phyloP scores from a whole-genome alignment of 2,329 filamentous ascomycete genomes.

The Aureobasidium subglaciale region DNA sequence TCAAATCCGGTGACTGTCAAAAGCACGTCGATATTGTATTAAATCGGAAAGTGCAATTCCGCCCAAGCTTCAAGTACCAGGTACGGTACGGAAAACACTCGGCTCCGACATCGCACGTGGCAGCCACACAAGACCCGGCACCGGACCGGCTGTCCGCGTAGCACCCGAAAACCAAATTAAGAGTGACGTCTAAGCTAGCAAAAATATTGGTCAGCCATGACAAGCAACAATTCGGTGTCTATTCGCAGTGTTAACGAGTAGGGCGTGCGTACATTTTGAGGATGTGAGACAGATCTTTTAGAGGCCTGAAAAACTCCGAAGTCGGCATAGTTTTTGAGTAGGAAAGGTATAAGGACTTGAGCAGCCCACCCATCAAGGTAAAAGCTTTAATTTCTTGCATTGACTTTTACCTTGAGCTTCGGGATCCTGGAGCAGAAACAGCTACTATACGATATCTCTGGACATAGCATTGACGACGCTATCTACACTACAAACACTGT shows the following conservation, averaged over 20 bases:
- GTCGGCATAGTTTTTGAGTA: background rate
- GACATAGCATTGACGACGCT: no score
- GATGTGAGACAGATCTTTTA: background rate
- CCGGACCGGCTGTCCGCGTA: background rate
- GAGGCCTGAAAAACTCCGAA: background rate
- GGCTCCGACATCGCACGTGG: slow-evolving; percentile 7
- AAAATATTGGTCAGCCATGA: background rate
- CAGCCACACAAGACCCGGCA: background rate
- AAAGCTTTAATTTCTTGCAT: background rate
- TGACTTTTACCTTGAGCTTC: background rate
- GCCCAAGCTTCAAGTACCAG: no score
- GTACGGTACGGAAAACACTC: background rate
- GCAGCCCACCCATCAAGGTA: background rate
- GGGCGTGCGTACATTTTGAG: background rate
- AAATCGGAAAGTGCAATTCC: no score
- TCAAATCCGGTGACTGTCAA: no score
- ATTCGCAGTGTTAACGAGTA: background rate
- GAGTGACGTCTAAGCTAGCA: background rate
- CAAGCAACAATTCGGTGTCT: background rate
- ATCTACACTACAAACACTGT: background rate
- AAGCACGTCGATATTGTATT: no score
- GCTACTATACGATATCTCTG: no score
- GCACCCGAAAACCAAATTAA: background rate
- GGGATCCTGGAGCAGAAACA: background rate
- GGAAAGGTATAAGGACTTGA: background rate